Percentiles rank a stretch among this genome's conserved stretches.
phyloP scores from a whole-genome alignment of 768 basidiomycete genomes.

The Psilocybe subaeruginosa region DNA sequence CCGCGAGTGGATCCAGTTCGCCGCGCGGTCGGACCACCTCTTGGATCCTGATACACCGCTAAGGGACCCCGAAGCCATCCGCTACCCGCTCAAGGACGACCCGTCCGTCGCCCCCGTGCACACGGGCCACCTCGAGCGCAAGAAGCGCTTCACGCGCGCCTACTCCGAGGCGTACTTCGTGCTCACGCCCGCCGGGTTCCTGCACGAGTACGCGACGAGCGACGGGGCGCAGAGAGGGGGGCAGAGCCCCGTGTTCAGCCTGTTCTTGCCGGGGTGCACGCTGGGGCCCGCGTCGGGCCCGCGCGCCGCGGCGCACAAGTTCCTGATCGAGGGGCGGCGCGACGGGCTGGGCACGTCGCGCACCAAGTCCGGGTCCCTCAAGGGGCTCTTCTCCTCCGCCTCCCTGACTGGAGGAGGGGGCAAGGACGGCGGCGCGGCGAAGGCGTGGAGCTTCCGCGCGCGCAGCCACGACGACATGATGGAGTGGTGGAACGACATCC shows the following conservation, averaged over 20 bases:
- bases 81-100: constrained; percentile 92
- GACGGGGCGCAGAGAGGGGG: constrained; percentile 62
- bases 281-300: constrained; percentile 85
- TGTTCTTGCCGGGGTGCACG: constrained; percentile 95
- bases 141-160: constrained; percentile 89
- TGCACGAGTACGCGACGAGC: constrained; percentile 86
- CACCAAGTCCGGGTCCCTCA: constrained; percentile 49
- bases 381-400: constrained; percentile 30
- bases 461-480: constrained; percentile 96
- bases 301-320: constrained; percentile 82
- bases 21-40: constrained; percentile 90
- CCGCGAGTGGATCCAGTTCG: constrained; percentile 95
- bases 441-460: constrained; percentile 82
- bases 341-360: constrained; percentile 66
- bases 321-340: constrained; percentile 93
- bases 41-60: constrained; percentile 97
- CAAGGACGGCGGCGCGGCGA: constrained; percentile 6
- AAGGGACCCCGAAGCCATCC: constrained; percentile 72
- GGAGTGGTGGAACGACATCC: constrained; percentile 99
- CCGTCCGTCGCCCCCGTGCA: constrained; percentile 85
- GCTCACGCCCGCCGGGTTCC: constrained; percentile 93
- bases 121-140: constrained; percentile 89
- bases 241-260: constrained; percentile 70
- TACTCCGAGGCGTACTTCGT: constrained; percentile 90
- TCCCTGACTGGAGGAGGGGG: constrained; percentile 6